phyloP scores from a whole-genome alignment of 306 rosid genomes.

The Fragaria iinumae region DNA sequence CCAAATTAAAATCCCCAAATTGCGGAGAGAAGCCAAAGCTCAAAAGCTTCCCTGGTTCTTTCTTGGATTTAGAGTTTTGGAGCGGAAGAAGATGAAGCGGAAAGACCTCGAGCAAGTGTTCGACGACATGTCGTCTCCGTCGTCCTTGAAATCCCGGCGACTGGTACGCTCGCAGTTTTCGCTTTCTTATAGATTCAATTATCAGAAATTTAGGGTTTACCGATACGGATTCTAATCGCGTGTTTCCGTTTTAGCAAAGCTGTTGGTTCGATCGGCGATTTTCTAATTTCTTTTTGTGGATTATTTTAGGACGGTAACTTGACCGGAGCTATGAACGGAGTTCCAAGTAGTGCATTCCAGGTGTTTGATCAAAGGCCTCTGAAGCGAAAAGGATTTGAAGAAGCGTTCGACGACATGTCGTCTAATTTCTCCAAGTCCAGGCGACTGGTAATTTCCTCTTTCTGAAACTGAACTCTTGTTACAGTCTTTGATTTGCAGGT shows the following conservation, averaged over 20 bases:
- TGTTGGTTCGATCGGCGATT: not conserved
- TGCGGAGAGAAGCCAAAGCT: not conserved
- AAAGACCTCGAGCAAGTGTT: slow-evolving; percentile 10
- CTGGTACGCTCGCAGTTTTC: slow-evolving; percentile 3
- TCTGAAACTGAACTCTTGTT: not conserved
- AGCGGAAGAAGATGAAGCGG: slow-evolving; percentile 26
- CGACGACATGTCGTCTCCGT: slow-evolving; percentile 12
- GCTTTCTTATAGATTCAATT: not conserved
- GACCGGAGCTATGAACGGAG: not conserved
- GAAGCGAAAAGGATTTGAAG: not conserved
- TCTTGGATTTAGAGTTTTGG: not conserved
- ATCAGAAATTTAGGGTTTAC: not conserved
- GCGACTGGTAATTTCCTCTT: not conserved
- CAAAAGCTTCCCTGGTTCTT: not conserved
- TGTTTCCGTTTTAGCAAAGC: not conserved
- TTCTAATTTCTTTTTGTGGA: not conserved
- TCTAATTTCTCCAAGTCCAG: not conserved
- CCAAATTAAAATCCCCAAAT: not conserved
- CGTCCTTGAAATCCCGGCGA: not conserved
- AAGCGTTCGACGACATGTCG: not conserved
- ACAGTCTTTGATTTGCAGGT: not conserved
- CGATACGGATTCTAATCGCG: not conserved
- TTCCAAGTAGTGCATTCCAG: not conserved
- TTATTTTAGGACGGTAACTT: not conserved
- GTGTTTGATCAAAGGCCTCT: not conserved